Base-by-base conservation (phyloP, 306 rosid species). In the Sphenostylis stenocarpa region DNA sequence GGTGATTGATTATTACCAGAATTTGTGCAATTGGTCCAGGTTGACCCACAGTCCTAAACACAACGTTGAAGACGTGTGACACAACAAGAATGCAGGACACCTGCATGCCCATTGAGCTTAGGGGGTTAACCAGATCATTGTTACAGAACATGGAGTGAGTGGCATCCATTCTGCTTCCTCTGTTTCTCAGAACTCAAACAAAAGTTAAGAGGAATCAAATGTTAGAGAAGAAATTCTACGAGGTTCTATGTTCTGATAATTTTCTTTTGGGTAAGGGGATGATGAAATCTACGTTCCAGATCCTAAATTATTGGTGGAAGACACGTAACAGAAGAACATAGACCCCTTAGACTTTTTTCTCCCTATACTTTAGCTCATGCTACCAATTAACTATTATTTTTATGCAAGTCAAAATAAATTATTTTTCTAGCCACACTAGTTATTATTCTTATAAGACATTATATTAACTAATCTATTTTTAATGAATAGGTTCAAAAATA, bases 11-110 rank as follows among this genome's bases (percentile, higher is more conserved):
- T 53, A 49, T 76, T 75, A 91, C 98, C 55, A 95, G 77, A 60
- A 95, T 86, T 67, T 95, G 97, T 23, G 97, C 93, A 62, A 95
- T 86, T 72, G 97, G 89, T 14, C 98, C 98, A 14, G 98, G 91
- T 70, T 95, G 98, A 34, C 98, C 97, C 6, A 90, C 28, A 39
- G 90, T 77, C 69, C 85, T 92, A 73, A 95, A 95, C 26, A 95
- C 56, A 51, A 95, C 81, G 65, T 95, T 90, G 78, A 95, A 95
- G 76, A 92, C 75, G 68, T 92, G 97, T 39, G 98, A 95, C 24
- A 92, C 86, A 81, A 95, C 98, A 41, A 95, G 98, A 80, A 95
- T 92, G 87, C 89, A 84, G 0, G 97, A 72, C 26, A 90, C 90
- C 57, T 95, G 98, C 88, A 92, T 80, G 44, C 96, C 95, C 96